Evolutionary conservation across 768 basidiomycete species (phyloP), one percentile per base, ranked within the genome.

Genomic region (Boletus barrowsii): DNA sequence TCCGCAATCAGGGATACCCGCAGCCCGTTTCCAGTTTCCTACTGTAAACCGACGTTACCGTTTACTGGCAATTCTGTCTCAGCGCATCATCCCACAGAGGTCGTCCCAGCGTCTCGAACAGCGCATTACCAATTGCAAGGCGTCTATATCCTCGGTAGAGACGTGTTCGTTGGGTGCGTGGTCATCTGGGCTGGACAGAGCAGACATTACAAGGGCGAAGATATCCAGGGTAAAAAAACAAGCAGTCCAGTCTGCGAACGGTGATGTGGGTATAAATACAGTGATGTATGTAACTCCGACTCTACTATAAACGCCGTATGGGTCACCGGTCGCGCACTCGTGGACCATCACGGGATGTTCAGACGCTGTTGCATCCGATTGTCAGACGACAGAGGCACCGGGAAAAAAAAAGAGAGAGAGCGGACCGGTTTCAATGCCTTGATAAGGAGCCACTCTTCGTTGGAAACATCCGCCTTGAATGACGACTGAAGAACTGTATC

Each of bases 371-470:
- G 40, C 24, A 39, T 32, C 40, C 33, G 26, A 30, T 13, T 32
- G 36, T 61, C 48, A 55, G 35, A 18, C 37, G 22, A 50, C 36
- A 6, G 17, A 29, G 5, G 15, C 18, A 24, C 1, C 13, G 35
- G 10, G 35, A 5, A 18, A 14, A 20, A 47, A 49, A n/a, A 20
- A 47, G 46, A 17, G 54, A 1, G 11, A 20, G 10, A 17, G 9
- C 51, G 17, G 68, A 90, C 91, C 32, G 82, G 79, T 70, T 97
- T 96, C 64, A 97, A 75, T 26, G 80, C 84, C 71, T 87, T 92
- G 71, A 98, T 96, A 55, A 98, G 82, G 8, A 87, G 73, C 95
- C 95, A 98, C 64, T 98, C 96, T 55, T 96, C 91, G 54, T 81
- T 88, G 29, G 88, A 80, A 22, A 94, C 93, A 67, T 98, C 91